Evolutionary conservation across 176 grass and related monocot species (phyloP).

Genomic region (Tillandsia leiboldiana): DNA sequence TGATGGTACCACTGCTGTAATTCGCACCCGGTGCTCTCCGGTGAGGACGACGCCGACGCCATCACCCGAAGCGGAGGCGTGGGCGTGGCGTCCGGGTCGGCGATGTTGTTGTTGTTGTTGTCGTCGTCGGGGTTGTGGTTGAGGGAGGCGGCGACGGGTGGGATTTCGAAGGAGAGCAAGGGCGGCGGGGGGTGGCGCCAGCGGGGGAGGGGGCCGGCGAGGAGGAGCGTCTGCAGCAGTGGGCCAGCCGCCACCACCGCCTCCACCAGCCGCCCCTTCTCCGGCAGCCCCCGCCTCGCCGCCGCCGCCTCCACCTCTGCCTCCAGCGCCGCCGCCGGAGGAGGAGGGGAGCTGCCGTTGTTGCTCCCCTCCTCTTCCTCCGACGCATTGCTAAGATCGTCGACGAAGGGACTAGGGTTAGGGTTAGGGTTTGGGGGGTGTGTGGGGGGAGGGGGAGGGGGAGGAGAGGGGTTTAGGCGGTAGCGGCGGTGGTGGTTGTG

Average conservation of each 20-base stretch:
- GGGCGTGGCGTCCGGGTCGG: too few relatives aligned
- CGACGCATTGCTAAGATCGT: neutral
- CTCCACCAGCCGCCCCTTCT: constrained; percentile 75
- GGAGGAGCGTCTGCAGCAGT: constrained; percentile 71
- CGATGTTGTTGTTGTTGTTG: too few relatives aligned
- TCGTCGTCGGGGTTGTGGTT: neutral
- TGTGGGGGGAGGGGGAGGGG: neutral
- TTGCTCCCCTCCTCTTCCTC: constrained; percentile 12
- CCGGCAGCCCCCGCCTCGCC: constrained; percentile 48
- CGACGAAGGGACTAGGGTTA: neutral
- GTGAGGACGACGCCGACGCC: too few relatives aligned
- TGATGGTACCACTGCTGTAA: too few relatives aligned
- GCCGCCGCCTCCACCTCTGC: constrained; percentile 41
- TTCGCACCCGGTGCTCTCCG: too few relatives aligned
- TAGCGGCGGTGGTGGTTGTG: neutral
- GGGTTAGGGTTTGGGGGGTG: neutral
- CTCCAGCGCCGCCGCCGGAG: constrained; percentile 15
- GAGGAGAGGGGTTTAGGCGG: neutral
- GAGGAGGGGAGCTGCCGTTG: neutral
- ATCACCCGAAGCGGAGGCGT: too few relatives aligned
- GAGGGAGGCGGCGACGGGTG: constrained; percentile 41
- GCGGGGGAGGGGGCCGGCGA: constrained; percentile 80
- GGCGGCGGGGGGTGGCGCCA: constrained; percentile 85
- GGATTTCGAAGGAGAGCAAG: constrained; percentile 40
- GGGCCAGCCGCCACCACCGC: constrained; percentile 72